Evolutionary conservation across 2,329 filamentous ascomycete genomes (phyloP).

Genomic region (Akanthomyces lecanii): DNA sequence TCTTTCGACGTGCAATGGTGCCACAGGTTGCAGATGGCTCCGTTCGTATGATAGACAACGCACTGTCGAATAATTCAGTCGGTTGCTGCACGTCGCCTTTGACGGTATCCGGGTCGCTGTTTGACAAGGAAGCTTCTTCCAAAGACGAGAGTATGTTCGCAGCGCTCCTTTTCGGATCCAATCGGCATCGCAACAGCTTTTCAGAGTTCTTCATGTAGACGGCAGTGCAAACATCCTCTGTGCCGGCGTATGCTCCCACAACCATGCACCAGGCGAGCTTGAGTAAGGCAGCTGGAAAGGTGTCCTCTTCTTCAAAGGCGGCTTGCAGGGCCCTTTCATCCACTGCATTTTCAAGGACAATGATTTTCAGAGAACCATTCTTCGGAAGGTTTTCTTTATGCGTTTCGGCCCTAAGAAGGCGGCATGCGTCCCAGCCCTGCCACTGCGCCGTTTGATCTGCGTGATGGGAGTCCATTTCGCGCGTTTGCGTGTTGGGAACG

Average conservation of each 20-base stretch:
- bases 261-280: not conserved
- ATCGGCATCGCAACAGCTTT: not conserved
- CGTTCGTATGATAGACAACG: not conserved
- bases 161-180: not conserved
- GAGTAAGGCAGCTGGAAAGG: not conserved
- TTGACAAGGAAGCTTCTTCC: not conserved
- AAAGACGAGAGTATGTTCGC: not conserved
- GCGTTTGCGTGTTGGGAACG: too few species aligned
- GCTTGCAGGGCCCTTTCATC: not conserved
- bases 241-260: not conserved
- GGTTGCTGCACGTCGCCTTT: not conserved
- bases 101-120: not conserved
- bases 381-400: not conserved
- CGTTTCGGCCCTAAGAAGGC: not conserved
- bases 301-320: not conserved
- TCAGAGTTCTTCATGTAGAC: not conserved
- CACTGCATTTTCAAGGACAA: not conserved
- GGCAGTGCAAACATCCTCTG: not conserved
- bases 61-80: not conserved
- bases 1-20: not conserved
- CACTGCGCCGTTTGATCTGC: not conserved
- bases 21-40: not conserved
- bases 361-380: not conserved
- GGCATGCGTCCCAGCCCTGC: not conserved
- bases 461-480: not conserved